Evolutionary conservation across 257 asterid genomes (phyloP), one percentile per base, ranked within the genome.

Genomic region (Salvia splendens): DNA sequence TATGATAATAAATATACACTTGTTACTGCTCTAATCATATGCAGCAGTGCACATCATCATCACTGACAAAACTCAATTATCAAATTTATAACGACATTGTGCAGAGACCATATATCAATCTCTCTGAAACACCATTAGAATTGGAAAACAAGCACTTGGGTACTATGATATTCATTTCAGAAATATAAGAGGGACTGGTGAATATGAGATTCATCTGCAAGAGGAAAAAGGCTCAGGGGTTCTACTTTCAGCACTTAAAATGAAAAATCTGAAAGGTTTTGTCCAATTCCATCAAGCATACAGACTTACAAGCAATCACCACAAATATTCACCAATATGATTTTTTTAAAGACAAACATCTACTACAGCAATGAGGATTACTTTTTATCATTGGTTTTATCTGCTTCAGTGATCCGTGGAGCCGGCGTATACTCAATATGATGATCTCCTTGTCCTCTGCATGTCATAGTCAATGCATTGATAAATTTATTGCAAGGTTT

Each of bases 401-500:
- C 97, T 7, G 97, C 95, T 65, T 85, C 97, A 20, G 96, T 85
- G 67, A 80, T 78, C 60, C 96, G 85, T 12, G 97, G 83, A 80
- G 97, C 92, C 61, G 97, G 96, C 17, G 76, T 77, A 43, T 64
- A 93, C 38, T 93, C 97, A 75, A 88, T 84, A 51, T 90, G 86
- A 75, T 86, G 80, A 66, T 90, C 95, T 51, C 95, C 96, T 81
- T 81, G 80, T 36, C 96, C 97, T 92, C 97, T 93, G 84, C 33
- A 47, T 45, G 17, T 43, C 69, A 67, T 46, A 30, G n/a, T n/a
- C 30, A 24, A 24, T 24, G 30, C 30, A 24, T 24, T 0, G 30
- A 24, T 24, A 24, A 2, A 24, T 24, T 24, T 24, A 24, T 24
- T 24, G 30, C 30, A 24, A 24, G 1, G 2, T 0, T 24, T 24